Conservation (phyloP, 495 filamentous ascomycete genomes). For the Penicillium maclennaniae region DNA sequence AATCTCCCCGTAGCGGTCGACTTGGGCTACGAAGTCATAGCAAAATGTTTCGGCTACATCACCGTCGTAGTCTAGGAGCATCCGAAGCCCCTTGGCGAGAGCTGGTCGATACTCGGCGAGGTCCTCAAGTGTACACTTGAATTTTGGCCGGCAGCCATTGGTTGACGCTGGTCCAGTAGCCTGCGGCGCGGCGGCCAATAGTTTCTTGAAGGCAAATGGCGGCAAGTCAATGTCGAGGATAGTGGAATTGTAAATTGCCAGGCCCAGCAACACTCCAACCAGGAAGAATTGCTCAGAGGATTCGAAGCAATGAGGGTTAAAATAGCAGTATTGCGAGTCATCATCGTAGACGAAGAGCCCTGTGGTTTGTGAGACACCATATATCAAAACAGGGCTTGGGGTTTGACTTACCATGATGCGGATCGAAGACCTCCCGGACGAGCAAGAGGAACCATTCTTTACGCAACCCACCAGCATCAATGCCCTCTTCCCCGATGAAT, state of each 20-base stretch:
- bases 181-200: conserved; percentile 67
- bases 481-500: conserved; percentile 84
- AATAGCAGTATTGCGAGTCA: conserved; percentile 92
- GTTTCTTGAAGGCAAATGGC: conserved; percentile 89
- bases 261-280: conserved; percentile 80
- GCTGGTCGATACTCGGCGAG: conserved; percentile 78
- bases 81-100: conserved; percentile 71
- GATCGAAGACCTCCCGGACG: conserved; percentile 88
- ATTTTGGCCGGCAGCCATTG: conserved; percentile 51
- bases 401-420: conserved; percentile 69
- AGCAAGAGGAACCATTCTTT: conserved; percentile 97
- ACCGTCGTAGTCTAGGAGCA: conserved; percentile 78
- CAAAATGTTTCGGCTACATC: conserved; percentile 81
- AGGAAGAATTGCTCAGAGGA: conserved; percentile 92
- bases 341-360: conserved; percentile 91
- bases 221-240: conserved; percentile 89
- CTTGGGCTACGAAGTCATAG: conserved; percentile 75
- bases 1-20: conserved; percentile 72
- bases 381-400: not conserved
- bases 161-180: conserved; percentile 48
- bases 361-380: conserved; percentile 30
- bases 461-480: conserved; percentile 85
- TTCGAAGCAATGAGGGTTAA: conserved; percentile 89
- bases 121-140: conserved; percentile 76
- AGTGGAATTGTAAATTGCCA: conserved; percentile 96